Base-by-base conservation (phyloP, 1,284 basidiomycete genomes). In the Gymnopus androsaceus region DNA sequence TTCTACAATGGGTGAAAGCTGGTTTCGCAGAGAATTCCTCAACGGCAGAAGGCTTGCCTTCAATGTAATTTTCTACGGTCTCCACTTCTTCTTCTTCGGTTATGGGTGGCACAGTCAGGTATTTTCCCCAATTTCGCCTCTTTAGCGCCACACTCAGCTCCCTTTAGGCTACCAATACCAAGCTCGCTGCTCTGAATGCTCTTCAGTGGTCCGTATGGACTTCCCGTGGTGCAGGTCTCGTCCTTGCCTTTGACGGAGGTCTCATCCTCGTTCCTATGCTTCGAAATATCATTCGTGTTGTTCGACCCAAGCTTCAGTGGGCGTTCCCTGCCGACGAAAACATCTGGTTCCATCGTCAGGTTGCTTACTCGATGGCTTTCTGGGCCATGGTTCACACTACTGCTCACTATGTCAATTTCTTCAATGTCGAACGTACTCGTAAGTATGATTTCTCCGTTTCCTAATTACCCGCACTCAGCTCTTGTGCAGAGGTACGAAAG, bases 291-390 rank as follows among this genome's bases (percentile, higher is more conserved):
- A 84, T 95, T 67, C 87, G 88, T 57, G 72, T 91, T 61, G 72
- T 94, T 61, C 85, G 93, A 34, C 93, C 92, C 30, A 85, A 79
- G 62, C 66, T 94, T 47, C 73, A 83, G 8, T 88, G 88, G 83
- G 74, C 90, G 49, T 86, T 94, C 76, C 92, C 92, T 23, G 87
- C 89, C 57, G 92, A 95, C 70, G 92, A 94, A 75, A 92, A 92
- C 65, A 88, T 94, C 66, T 93, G 91, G 92, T 92, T 94, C 77
- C 93, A 95, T 70, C 79, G 91, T 59, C 92, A 95, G 66, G 90
- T 94, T 38, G 93, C 93, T 11, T 95, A 95, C 69, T 90, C 88
- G 8, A 85, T 94, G 82, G 86, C 91, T 3, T 92, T 92, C 74
- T 92, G 88, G 88, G 72, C 87, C 9, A 84, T 88, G 79, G 87